Percentiles rank a stretch among this genome's conserved stretches.
Conservation (phyloP, 225 moss, liverwort and hornwort genomes). For the Sphagnum tenellum region DNA sequence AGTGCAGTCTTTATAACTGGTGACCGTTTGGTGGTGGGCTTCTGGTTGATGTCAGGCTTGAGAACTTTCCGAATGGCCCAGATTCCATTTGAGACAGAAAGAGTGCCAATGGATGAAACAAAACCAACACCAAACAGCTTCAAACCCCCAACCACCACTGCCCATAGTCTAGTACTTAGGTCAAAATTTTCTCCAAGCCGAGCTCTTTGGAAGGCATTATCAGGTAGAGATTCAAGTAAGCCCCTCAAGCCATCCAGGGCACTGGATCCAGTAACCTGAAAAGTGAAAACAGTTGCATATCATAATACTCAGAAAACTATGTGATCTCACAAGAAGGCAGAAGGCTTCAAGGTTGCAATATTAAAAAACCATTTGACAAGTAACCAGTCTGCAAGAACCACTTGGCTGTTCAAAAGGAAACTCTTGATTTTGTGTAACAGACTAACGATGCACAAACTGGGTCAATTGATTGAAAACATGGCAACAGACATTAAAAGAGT, state of each 20-base stretch:
- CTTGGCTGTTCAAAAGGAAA: too few species aligned
- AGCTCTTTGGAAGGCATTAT: slow-evolving; percentile 90
- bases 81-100: slow-evolving; percentile 48
- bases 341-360: too few species aligned
- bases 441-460: too few species aligned
- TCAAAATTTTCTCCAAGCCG: slow-evolving; percentile 58
- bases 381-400: too few species aligned
- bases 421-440: too few species aligned
- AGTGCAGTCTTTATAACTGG: slow-evolving; percentile 75
- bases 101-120: slow-evolving; percentile 69
- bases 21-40: slow-evolving; percentile 52
- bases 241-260: slow-evolving; percentile 60
- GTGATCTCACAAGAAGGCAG: too few species aligned
- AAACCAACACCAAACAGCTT: slow-evolving; percentile 90
- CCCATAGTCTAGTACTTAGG: slow-evolving; percentile 46
- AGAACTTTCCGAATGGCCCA: slow-evolving; percentile 40
- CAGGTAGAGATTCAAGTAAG: slow-evolving; percentile 69
- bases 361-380: too few species aligned
- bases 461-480: too few species aligned
- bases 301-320: too few species aligned
- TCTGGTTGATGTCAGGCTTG: slow-evolving; percentile 22
- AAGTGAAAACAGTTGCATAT: neutral
- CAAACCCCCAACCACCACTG: slow-evolving; percentile 69
- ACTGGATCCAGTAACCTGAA: slow-evolving; percentile 22
- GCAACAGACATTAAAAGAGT: too few species aligned